Evolutionary conservation across 2,329 filamentous ascomycete genomes (phyloP), one percentile per base, ranked within the genome.

Genomic region (Aspergillus sp.): DNA sequence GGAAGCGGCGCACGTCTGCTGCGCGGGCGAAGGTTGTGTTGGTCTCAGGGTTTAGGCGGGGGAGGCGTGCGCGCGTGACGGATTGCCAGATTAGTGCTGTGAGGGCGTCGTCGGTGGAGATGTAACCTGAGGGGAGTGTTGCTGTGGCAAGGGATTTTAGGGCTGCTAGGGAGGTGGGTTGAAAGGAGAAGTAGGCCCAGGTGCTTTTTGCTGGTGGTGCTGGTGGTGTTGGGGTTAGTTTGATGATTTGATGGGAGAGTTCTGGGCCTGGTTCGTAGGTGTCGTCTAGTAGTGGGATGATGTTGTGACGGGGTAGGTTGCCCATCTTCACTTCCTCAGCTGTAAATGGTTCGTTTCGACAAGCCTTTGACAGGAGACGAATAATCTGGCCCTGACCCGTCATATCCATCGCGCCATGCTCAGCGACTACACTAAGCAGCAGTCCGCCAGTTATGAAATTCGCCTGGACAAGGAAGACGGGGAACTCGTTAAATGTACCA

Each of bases 41-140:
- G 5, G 46, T 15, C n/a, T 47, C 39, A 1, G 51, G 15, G 2
- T 47, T 25, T 0, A 76, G 49, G 1, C 72, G 70, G 0, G 61
- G 50, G 0, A 66, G 55, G 12, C 78, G 72, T 0, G 66, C 70
- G 25, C 71, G 71, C 0, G 63, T 61, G 7, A 76, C 54, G 0
- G 65, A 66, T 50, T 75, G 67, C 74, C 75, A 81, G 47, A 80
- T 61, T 42, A 80, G 73, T 0, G 76, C 75, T 2, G 62, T 74
- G 12, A 81, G 60, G 3, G 71, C 66, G 54, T 82, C 79, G 47
- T 82, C 77, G 0, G 77, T 81, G 1, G 77, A 78, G 19, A 80
- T 58, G 51, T 69, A 79, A 2, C 50, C 3, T 6, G 47, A 32
- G 7, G 42, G 15, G 5, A 38, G 23, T 12, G 50, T 30, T 5